phyloP scores from a whole-genome alignment of 495 filamentous ascomycete species.

The Hyaloscypha finlandica region DNA sequence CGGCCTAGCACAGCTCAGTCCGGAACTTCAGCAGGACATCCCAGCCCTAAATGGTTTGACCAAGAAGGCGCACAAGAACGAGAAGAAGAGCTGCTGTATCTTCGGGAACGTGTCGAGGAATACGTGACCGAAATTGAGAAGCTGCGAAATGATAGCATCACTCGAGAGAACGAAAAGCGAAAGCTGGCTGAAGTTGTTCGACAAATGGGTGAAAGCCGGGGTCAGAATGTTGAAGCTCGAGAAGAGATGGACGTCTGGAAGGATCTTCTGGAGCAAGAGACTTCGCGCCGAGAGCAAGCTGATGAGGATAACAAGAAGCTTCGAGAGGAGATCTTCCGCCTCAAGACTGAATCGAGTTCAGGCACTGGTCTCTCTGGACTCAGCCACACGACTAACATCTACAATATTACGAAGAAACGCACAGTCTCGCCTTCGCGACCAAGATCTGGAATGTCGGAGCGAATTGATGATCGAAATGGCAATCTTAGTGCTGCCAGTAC shows the following conservation, averaged over 20 bases:
- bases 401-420: conserved; percentile 61
- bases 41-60: conserved; percentile 41
- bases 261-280: conserved; percentile 93
- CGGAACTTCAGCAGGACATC: conserved; percentile 50
- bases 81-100: conserved; percentile 80
- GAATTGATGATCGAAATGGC: conserved; percentile 52
- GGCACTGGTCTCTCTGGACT: conserved; percentile 37
- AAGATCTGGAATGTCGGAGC: conserved; percentile 60
- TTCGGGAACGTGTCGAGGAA: conserved; percentile 80
- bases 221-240: conserved; percentile 70
- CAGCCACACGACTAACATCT: conserved; percentile 61
- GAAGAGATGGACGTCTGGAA: conserved; percentile 95
- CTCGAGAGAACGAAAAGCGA: conserved; percentile 78
- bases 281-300: conserved; percentile 82
- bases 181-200: conserved; percentile 78
- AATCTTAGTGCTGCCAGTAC: conserved; percentile 63
- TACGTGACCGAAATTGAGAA: conserved; percentile 83
- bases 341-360: conserved; percentile 62
- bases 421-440: conserved; percentile 65
- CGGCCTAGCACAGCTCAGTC: conserved; percentile 54
- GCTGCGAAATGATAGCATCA: conserved; percentile 71
- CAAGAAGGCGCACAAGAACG: conserved; percentile 64
- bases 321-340: conserved; percentile 77
- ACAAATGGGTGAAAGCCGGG: conserved; percentile 65
- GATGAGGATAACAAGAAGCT: conserved; percentile 85